Evolutionary conservation across 306 rosid species (phyloP), one percentile per base, ranked within the genome.

Genomic region (Castanea crenata): DNA sequence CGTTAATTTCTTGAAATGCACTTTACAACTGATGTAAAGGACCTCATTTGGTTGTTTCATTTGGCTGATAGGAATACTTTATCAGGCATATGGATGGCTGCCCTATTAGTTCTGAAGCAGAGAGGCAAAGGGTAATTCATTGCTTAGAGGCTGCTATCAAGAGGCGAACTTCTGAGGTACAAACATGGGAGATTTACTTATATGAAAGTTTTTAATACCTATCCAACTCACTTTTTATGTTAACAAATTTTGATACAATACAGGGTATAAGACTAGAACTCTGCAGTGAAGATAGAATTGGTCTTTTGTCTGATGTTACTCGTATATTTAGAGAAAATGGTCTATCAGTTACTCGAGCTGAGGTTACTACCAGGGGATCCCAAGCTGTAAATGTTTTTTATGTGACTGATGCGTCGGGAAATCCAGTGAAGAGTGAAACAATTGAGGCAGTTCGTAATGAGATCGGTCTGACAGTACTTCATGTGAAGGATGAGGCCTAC

Each of bases 321-420:
- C 98, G 99, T 55, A 93, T 95, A 64, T 95, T 95, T 62, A 85
- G 99, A 88, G 99, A 95, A 78, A 95, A 95, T 5, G 97, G 98
- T 21, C 98, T 95, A 55, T 90, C 97, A 2, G 99, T 95, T 12
- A 86, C 83, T 54, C 87, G 98, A 44, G 99, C 99, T 25, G 99
- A 95, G 85, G 98, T 95, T 44, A 84, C 96, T 55, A 95, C 98
- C 18, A 87, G 92, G 29, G 98, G 92, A 5, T 84, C 90, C 34
- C 86, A 90, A 83, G 99, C 98, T 62, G 74, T 91, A 84, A 95
- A 95, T 79, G 86, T 78, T n/a, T 95, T 95, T 77, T 95, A 95
- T 59, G 99, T 95, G 78, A 90, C 91, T 15, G 98, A 88, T 75
- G 91, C 87, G 69, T 88, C 97, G 3, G 99, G 99, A 78, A 87